Conservation (phyloP, 768 basidiomycete species). For the Mycena olivaceomarginata region DNA sequence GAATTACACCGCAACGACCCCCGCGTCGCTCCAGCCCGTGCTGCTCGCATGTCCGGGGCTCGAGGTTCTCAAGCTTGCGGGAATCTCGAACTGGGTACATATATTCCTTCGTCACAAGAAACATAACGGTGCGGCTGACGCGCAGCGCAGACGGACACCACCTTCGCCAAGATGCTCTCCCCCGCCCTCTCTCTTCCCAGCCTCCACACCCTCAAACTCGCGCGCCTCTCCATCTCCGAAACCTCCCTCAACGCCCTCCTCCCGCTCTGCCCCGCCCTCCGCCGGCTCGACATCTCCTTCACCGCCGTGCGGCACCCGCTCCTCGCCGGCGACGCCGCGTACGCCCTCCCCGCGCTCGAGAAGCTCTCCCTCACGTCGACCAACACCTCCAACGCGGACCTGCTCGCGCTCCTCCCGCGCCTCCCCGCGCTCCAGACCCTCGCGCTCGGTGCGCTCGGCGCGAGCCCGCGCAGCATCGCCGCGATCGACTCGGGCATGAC, state of each 20-base stretch:
- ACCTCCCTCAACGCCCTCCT: conserved; percentile 64
- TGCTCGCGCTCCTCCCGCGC: conserved; percentile 61
- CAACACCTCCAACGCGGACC: conserved; percentile 59
- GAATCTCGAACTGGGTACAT: conserved; percentile 76
- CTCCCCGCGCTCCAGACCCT: conserved; percentile 68
- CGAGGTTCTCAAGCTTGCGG: conserved; percentile 78
- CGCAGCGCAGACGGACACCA: conserved; percentile 71
- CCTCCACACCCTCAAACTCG: conserved; percentile 75
- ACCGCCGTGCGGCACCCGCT: conserved; percentile 69
- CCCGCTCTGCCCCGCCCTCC: conserved; percentile 67
- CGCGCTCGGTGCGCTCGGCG: conserved; percentile 76
- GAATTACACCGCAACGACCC: conserved; percentile 75
- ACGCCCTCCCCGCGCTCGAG: conserved; percentile 58
- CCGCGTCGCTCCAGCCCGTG: conserved; percentile 67
- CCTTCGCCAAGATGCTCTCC: conserved; percentile 68
- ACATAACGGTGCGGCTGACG: not conserved
- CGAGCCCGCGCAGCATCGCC: conserved; percentile 62
- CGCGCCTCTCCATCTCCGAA: conserved; percentile 73
- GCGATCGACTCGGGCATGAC: conserved; percentile 72
- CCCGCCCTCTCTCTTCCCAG: conserved; percentile 57
- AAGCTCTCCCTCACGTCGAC: conserved; percentile 83
- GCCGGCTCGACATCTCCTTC: conserved; percentile 79
- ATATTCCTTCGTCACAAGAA: conserved; percentile 12
- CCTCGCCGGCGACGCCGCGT: conserved; percentile 13
- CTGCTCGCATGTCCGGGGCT: conserved; percentile 62